phyloP scores from a whole-genome alignment of 164 flowering plant genomes.

The Kalanchoe fedtschenkoi region DNA sequence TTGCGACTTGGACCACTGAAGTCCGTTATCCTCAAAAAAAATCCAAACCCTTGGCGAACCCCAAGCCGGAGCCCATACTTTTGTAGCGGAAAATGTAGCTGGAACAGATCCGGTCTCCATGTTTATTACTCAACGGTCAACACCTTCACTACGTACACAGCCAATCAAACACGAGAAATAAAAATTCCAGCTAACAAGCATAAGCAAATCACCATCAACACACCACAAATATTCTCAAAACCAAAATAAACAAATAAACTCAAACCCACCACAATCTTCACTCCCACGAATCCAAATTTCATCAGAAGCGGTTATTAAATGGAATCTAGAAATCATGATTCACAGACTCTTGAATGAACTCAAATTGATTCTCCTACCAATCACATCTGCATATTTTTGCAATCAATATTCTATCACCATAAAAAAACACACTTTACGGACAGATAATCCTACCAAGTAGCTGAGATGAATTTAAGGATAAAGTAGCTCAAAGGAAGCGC shows the following conservation, averaged over 20 bases:
- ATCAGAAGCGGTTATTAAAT: not conserved
- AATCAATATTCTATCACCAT: not conserved
- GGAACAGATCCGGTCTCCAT: slow-evolving; percentile 75
- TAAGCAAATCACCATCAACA: not conserved
- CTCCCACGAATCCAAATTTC: not conserved
- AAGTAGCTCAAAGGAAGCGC: not conserved
- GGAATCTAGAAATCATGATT: not conserved
- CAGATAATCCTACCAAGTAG: not conserved
- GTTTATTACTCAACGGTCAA: slow-evolving; percentile 6
- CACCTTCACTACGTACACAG: not conserved
- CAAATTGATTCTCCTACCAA: not conserved
- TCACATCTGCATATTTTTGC: not conserved
- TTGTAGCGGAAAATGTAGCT: slow-evolving; percentile 42
- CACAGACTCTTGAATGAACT: not conserved
- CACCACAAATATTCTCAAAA: not conserved
- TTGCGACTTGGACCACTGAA: slow-evolving; percentile 28
- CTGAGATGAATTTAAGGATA: not conserved
- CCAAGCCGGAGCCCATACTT: slow-evolving; percentile 36
- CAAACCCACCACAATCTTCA: no score
- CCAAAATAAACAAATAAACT: no score
- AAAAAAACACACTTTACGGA: not conserved
- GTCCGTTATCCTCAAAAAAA: slow-evolving; percentile 53
- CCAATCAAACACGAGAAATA: not conserved
- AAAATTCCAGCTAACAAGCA: not conserved
- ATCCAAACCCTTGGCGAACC: slow-evolving; percentile 42